Conservation (phyloP, 2,329 filamentous ascomycete genomes). For the Microdochium trichocladiopsis region DNA sequence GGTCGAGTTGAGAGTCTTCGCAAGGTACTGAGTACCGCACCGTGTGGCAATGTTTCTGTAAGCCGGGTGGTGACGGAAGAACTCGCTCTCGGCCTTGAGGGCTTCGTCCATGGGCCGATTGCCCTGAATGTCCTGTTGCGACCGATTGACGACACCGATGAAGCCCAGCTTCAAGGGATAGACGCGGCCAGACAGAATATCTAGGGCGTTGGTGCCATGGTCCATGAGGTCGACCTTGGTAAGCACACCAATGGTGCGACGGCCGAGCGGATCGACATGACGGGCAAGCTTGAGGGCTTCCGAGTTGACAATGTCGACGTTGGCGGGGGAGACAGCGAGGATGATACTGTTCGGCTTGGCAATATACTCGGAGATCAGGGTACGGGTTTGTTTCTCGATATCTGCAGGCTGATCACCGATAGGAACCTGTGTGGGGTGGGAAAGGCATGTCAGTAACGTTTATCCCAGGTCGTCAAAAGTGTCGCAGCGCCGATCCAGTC, state of each 20-base stretch:
- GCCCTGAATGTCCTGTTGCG: conserved; percentile 94
- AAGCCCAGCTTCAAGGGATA: conserved; percentile 97
- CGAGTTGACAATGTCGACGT: conserved; percentile 97
- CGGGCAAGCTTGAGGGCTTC: conserved; percentile 94
- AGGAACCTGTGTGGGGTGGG: conserved; percentile 55
- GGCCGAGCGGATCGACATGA: conserved; percentile 91
- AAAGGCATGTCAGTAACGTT: conserved; percentile 5
- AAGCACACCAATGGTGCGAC: conserved; percentile 91
- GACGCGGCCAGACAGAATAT: conserved; percentile 94
- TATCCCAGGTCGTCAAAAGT: not conserved
- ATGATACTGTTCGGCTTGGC: conserved; percentile 98
- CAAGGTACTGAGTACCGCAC: conserved; percentile 90
- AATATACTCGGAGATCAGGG: conserved; percentile 95
- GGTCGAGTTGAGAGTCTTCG: conserved; percentile 90
- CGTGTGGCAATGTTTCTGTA: conserved; percentile 93
- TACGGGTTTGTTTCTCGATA: conserved; percentile 97
- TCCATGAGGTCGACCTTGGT: conserved; percentile 99
- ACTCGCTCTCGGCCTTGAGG: conserved; percentile 81
- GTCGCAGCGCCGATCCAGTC: not conserved
- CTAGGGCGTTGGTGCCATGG: conserved; percentile 93
- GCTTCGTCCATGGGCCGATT: conserved; percentile 94
- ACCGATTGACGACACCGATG: conserved; percentile 95
- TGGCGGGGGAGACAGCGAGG: conserved; percentile 91
- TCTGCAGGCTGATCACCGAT: conserved; percentile 97
- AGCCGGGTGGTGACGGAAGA: conserved; percentile 94